A percentile compares a stretch with the other conserved stretches of the same genome.
These are phyloP conservation scores for Eucalyptus curtisii DNA, from an alignment of 345 rosid species.

Conservation along the genomic window DNA sequence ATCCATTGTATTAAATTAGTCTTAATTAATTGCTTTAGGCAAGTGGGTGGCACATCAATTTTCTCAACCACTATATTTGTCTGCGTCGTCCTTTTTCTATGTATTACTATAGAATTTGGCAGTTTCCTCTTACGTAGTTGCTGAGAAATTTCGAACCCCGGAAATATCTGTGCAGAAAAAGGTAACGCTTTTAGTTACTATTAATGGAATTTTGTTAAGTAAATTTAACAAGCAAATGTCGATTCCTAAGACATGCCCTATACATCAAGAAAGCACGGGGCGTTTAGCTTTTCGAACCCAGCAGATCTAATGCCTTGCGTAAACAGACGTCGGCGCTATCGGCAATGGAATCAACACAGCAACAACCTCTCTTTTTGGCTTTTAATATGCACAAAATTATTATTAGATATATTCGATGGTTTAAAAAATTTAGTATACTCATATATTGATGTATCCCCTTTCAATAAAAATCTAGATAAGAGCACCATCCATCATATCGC, in stretches of 20 bases:
- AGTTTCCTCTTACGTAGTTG: background rate
- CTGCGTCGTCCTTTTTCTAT: background rate
- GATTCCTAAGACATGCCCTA: background rate
- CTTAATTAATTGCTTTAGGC: background rate
- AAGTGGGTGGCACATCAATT: background rate
- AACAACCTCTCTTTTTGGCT: background rate
- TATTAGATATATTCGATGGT: background rate
- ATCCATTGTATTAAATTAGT: background rate
- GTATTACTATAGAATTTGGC: background rate
- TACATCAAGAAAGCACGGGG: background rate
- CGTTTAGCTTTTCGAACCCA: constrained; percentile 1
- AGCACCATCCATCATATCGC: background rate
- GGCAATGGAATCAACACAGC: background rate
- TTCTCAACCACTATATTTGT: background rate
- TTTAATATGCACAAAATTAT: background rate
- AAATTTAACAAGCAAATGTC: background rate
- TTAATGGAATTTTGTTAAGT: background rate
- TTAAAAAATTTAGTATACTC: background rate
- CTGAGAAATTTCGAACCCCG: background rate
- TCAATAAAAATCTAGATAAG: background rate
- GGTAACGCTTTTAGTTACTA: background rate
- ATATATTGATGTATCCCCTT: background rate
- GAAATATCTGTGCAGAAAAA: background rate
- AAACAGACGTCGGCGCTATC: background rate
- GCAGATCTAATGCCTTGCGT: background rate